Conservation (phyloP, 2,329 filamentous ascomycete species). For the Teratosphaeria destructans region DNA sequence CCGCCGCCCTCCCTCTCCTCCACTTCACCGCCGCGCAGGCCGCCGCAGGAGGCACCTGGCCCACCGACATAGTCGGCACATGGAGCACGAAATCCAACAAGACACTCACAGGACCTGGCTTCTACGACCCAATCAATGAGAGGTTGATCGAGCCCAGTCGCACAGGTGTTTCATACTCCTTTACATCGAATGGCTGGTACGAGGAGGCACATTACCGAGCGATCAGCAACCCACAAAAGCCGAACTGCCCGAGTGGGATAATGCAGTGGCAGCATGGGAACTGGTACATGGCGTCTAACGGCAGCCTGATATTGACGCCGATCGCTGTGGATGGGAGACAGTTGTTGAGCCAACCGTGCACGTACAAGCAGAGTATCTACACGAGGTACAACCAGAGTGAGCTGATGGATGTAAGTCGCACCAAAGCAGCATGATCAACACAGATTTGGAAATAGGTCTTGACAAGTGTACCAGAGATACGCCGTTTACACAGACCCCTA, state of each 20-base stretch:
- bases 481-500: constrained; percentile 47
- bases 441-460: background rate
- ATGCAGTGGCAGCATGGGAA: constrained; percentile 66
- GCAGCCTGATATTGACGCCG: constrained; percentile 49
- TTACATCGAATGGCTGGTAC: constrained; percentile 56
- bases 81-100: constrained; percentile 62
- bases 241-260: constrained; percentile 52
- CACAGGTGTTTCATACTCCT: constrained; percentile 65
- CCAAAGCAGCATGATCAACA: background rate
- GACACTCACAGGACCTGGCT: constrained; percentile 62
- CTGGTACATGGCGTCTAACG: constrained; percentile 46
- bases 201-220: constrained; percentile 62
- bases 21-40: background rate
- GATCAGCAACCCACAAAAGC: constrained; percentile 49
- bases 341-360: constrained; percentile 54
- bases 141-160: constrained; percentile 54
- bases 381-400: constrained; percentile 58
- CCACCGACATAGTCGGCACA: constrained; percentile 50
- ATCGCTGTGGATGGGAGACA: constrained; percentile 58
- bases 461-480: constrained; percentile 28
- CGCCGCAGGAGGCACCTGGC: constrained; percentile 5
- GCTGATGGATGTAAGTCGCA: constrained; percentile 42
- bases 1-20: constrained; percentile 14
- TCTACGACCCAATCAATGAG: constrained; percentile 59
- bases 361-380: constrained; percentile 45